Evolutionary conservation across 2,329 filamentous ascomycete species (phyloP).

Genomic region (Trematosphaeria pertusa): DNA sequence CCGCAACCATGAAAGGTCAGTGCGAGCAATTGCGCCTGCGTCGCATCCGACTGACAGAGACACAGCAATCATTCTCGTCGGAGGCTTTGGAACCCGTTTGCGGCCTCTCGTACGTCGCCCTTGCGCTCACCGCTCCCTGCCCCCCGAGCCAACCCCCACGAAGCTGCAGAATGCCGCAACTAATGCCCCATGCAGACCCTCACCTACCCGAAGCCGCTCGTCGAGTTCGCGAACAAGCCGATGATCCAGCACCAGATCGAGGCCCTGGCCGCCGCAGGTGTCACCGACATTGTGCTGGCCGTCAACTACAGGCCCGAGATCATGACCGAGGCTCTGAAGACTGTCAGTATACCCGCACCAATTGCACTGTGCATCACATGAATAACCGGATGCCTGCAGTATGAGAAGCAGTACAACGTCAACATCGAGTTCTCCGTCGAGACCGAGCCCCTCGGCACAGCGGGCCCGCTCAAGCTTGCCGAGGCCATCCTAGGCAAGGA

Average conservation of each 20-base stretch:
- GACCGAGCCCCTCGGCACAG: conserved; percentile 91
- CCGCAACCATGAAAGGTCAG: conserved; percentile 51
- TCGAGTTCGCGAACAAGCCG: conserved; percentile 98
- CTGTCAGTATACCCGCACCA: conserved; percentile 62
- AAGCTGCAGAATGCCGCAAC: conserved; percentile 19
- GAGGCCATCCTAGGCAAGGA: conserved; percentile 93
- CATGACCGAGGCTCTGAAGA: conserved; percentile 92
- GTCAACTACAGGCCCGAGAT: conserved; percentile 99
- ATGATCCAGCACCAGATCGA: conserved; percentile 99
- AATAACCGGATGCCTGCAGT: conserved; percentile 56
- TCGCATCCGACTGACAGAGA: conserved; percentile 11
- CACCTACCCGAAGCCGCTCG: conserved; percentile 94
- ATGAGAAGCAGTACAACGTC: conserved; percentile 90
- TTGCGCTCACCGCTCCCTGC: conserved; percentile 24
- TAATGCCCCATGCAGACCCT: conserved; percentile 71
- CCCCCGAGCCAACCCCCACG: conserved; percentile 22
- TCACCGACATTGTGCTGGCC: conserved; percentile 95
- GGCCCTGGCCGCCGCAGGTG: conserved; percentile 88
- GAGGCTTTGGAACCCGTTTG: conserved; percentile 97
- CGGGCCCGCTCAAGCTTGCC: conserved; percentile 92
- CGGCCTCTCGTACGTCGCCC: conserved; percentile 77
- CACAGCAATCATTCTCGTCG: conserved; percentile 95
- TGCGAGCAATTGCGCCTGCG: conserved; percentile 12
- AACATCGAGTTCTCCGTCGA: conserved; percentile 98
- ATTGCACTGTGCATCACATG: conserved; percentile 4